A percentile compares a stretch with the other conserved stretches of the same genome.
Conservation (phyloP, 148 eudicot genomes). For the Bassia scoparia region DNA sequence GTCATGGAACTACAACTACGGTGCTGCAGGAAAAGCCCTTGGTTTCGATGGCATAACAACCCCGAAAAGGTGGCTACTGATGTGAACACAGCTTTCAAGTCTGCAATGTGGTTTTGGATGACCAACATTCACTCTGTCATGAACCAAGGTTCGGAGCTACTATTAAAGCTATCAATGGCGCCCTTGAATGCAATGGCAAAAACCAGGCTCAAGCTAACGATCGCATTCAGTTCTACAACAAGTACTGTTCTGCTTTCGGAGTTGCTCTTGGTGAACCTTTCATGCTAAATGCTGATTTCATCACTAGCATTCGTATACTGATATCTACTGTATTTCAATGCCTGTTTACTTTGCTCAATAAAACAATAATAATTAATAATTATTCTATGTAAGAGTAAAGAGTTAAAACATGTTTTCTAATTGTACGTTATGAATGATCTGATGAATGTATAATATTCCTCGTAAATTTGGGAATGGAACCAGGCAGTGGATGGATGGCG, state of each 20-base stretch:
- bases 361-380: too few relatives aligned
- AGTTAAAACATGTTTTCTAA: too few relatives aligned
- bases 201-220: slow-evolving; percentile 25
- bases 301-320: too few relatives aligned
- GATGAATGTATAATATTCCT: too few relatives aligned
- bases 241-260: slow-evolving; percentile 46
- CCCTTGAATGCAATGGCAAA: slow-evolving; percentile 43
- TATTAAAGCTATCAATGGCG: slow-evolving; percentile 48
- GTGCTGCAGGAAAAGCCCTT: slow-evolving; percentile 35
- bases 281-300: slow-evolving; percentile 41
- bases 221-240: slow-evolving; percentile 38
- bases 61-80: slow-evolving; percentile 52
- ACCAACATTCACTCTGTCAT: slow-evolving; percentile 33
- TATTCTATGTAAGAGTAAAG: too few relatives aligned
- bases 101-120: slow-evolving; percentile 65
- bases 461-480: too few relatives aligned
- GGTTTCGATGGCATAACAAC: slow-evolving; percentile 42
- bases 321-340: too few relatives aligned
- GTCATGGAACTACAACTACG: slow-evolving; percentile 60
- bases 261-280: slow-evolving; percentile 49
- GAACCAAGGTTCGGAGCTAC: slow-evolving; percentile 62
- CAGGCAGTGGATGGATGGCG: too few relatives aligned
- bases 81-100: slow-evolving; percentile 41
- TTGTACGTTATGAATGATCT: too few relatives aligned
- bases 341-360: too few relatives aligned